Conservation (phyloP, 1,284 basidiomycete species). For the Apiotrichum montevideense region DNA sequence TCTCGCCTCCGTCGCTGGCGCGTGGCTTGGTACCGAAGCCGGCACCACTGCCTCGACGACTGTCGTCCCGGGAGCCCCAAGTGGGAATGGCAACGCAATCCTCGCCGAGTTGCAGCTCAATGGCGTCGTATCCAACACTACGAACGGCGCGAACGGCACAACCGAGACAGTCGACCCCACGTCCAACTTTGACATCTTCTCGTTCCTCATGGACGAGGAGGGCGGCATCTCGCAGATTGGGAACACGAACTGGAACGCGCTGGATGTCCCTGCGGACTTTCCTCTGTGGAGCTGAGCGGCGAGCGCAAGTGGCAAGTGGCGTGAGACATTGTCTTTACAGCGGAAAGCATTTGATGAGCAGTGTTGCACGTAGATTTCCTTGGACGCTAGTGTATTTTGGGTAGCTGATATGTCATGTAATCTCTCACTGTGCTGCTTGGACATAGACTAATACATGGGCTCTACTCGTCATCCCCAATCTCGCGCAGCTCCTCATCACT, state of each 20-base stretch:
- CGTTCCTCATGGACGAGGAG: conserved; percentile 44
- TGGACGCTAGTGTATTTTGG: too few relatives aligned
- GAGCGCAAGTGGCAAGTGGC: background rate
- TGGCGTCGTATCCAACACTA: background rate
- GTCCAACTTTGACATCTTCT: conserved; percentile 38
- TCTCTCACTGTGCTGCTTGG: too few relatives aligned
- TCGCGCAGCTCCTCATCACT: too few relatives aligned
- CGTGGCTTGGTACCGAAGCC: conserved; percentile 11
- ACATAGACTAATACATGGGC: too few relatives aligned
- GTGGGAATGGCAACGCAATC: conserved; percentile 6
- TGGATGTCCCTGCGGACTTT: conserved; percentile 39
- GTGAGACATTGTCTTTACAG: too few relatives aligned
- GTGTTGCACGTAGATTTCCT: background rate
- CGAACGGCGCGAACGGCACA: conserved; percentile 1
- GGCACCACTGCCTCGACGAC: conserved; percentile 4
- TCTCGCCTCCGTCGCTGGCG: conserved; percentile 10
- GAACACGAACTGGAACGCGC: conserved; percentile 27
- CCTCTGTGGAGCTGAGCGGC: conserved; percentile 33
- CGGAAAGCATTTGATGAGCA: background rate
- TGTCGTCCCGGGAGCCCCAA: conserved; percentile 7
- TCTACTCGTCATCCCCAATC: too few relatives aligned
- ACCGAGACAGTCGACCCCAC: conserved; percentile 5
- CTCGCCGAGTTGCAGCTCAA: conserved; percentile 12
- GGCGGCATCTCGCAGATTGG: conserved; percentile 23
- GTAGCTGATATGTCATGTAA: too few relatives aligned